Evolutionary conservation across 192 early-diverging fungal species (phyloP), one percentile per base, ranked within the genome.

Genomic region (Entomortierella chlamydospora): DNA sequence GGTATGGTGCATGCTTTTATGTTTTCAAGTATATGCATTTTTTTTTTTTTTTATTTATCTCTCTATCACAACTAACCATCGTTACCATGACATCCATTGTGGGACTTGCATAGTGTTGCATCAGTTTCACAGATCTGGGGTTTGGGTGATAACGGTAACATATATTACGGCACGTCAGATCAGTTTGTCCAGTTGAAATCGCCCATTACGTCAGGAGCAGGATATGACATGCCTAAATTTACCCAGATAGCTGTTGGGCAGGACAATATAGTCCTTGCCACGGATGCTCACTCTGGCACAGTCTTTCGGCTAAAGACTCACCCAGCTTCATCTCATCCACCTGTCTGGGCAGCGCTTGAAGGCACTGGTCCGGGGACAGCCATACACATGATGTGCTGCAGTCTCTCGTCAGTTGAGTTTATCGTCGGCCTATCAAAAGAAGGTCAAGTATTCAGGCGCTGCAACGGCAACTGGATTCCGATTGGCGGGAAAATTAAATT

Each of bases 91-190:
- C n/a, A n/a, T n/a, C n/a, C n/a, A n/a, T n/a, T n/a, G n/a, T n/a
- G n/a, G n/a, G n/a, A n/a, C n/a, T 13, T 47, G 0, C 6, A 8
- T 34, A 79, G 76, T 49, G 68, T 70, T 10, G 76, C 76, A 25
- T 79, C 76, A 20, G 64, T 79, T 15, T 70, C 76, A 3, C 76
- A 79, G 42, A 70, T 79, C 33, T 79, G 76, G 76, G 76, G 76
- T 13, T 62, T 79, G 30, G 31, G 30, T 22, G 65, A 70, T 17
- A 9, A 28, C 37, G 76, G 76, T 34, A 56, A 70, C 25, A 59
- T 79, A 10, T 70, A 66, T 50, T 70, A 70, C 26, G 76, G 76
- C 10, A 66, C 67, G 11, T 61, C 68, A 5, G 63, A 79, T 68
- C 67, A 54, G 10, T 70, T 79, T 56, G 50, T 52, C 10, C 50